A percentile compares a stretch with the other conserved stretches of the same genome.
These are phyloP conservation scores for Thelonectria blattea DNA, from an alignment of 2,329 filamentous ascomycete genomes.

Conservation along the genomic window DNA sequence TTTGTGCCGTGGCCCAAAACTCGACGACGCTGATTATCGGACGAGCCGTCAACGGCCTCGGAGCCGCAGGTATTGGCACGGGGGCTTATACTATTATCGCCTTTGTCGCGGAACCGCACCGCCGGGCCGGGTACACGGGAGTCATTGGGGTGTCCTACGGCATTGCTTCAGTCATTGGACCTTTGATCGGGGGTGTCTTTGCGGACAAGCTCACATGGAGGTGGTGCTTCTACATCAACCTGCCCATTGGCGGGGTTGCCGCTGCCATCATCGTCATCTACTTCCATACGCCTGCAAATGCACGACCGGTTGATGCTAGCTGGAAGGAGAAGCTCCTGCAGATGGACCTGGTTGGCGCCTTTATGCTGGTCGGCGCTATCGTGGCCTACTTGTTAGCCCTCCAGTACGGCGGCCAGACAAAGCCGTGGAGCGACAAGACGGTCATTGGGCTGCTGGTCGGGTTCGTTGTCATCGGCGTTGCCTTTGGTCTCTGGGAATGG, in stretches of 20 bases:
- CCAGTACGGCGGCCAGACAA: constrained; percentile 53
- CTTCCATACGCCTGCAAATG: constrained; percentile 50
- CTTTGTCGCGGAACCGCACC: constrained; percentile 46
- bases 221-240: constrained; percentile 50
- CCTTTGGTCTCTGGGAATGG: constrained; percentile 47
- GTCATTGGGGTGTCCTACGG: constrained; percentile 46
- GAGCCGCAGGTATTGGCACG: constrained; percentile 55
- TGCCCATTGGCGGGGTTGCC: constrained; percentile 46
- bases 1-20: constrained; percentile 55
- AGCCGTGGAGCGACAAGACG: constrained; percentile 48
- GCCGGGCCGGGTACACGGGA: constrained; percentile 44
- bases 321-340: constrained; percentile 54
- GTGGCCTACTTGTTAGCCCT: constrained; percentile 53
- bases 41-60: constrained; percentile 55
- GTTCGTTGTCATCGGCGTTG: constrained; percentile 40
- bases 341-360: constrained; percentile 54
- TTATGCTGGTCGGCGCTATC: constrained; percentile 52
- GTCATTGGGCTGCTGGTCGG: constrained; percentile 53
- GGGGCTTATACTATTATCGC: constrained; percentile 59
- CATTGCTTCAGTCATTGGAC: constrained; percentile 45
- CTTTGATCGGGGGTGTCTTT: constrained; percentile 46
- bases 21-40: constrained; percentile 57
- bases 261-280: constrained; percentile 46
- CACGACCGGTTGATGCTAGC: constrained; percentile 44
- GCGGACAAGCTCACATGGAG: constrained; percentile 46